phyloP scores from a whole-genome alignment of 2,329 filamentous ascomycete species.

The Curvularia verruculosa region DNA sequence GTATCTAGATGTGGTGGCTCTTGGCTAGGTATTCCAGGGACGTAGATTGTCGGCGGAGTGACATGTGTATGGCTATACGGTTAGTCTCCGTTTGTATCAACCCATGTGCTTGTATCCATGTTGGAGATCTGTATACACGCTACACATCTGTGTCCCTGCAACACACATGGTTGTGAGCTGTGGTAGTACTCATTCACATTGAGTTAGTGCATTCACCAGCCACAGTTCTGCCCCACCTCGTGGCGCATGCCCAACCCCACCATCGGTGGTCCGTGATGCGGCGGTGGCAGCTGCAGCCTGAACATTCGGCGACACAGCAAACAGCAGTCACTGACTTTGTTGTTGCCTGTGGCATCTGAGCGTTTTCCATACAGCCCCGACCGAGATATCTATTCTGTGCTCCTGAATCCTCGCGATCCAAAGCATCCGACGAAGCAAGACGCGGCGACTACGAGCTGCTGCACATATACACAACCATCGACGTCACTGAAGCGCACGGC shows the following conservation, averaged over 20 bases:
- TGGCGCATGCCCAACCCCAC: constrained; percentile 13
- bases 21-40: background rate
- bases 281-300: constrained; percentile 14
- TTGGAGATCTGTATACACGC: constrained; percentile 1
- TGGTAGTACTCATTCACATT: background rate
- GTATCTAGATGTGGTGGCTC: background rate
- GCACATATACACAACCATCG: background rate
- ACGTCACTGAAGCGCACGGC: constrained; percentile 4
- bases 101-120: background rate
- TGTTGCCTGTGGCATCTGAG: constrained; percentile 11
- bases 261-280: constrained; percentile 11
- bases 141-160: background rate
- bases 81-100: background rate
- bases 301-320: constrained; percentile 5
- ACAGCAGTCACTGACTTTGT: constrained; percentile 4
- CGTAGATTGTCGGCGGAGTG: background rate
- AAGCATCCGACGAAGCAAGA: background rate
- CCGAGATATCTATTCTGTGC: background rate
- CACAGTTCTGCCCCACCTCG: constrained; percentile 14
- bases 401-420: background rate
- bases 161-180: background rate
- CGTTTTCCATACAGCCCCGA: background rate
- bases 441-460: background rate
- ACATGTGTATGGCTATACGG: background rate
- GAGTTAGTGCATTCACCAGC: background rate